phyloP scores from a whole-genome alignment of 257 asterid species.

The Henckelia pumila region DNA sequence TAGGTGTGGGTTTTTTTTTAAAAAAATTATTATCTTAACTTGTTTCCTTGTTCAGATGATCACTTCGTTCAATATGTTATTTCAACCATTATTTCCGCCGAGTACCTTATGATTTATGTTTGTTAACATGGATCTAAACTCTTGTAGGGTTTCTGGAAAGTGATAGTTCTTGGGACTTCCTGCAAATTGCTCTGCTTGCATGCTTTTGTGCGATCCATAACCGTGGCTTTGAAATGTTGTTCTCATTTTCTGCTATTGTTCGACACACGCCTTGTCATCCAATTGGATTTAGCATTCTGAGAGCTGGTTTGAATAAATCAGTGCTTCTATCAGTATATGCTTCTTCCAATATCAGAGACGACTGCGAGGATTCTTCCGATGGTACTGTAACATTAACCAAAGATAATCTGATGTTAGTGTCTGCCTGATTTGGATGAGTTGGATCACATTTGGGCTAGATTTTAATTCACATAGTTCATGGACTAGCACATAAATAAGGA shows the following conservation, averaged over 20 bases:
- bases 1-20: slow-evolving; percentile 64
- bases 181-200: slow-evolving; percentile 85
- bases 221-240: slow-evolving; percentile 86
- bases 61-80: background rate
- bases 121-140: slow-evolving; percentile 28
- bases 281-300: slow-evolving; percentile 91
- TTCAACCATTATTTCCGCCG: slow-evolving; percentile 21
- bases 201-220: slow-evolving; percentile 93
- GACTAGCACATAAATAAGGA: background rate
- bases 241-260: slow-evolving; percentile 89
- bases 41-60: slow-evolving; percentile 16
- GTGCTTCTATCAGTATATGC: slow-evolving; percentile 95
- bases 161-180: slow-evolving; percentile 77
- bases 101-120: slow-evolving; percentile 6
- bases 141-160: slow-evolving; percentile 77
- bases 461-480: background rate
- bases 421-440: slow-evolving; percentile 27
- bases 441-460: slow-evolving; percentile 22
- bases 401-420: slow-evolving; percentile 25
- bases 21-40: slow-evolving; percentile 28
- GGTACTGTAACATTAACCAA: slow-evolving; percentile 48
- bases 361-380: slow-evolving; percentile 56
- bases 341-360: slow-evolving; percentile 64
- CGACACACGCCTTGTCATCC: slow-evolving; percentile 87
- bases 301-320: slow-evolving; percentile 97